Evolutionary conservation across 2,329 filamentous ascomycete genomes (phyloP), one percentile per base, ranked within the genome.

Genomic region (Calonectria pseudoturangicola): DNA sequence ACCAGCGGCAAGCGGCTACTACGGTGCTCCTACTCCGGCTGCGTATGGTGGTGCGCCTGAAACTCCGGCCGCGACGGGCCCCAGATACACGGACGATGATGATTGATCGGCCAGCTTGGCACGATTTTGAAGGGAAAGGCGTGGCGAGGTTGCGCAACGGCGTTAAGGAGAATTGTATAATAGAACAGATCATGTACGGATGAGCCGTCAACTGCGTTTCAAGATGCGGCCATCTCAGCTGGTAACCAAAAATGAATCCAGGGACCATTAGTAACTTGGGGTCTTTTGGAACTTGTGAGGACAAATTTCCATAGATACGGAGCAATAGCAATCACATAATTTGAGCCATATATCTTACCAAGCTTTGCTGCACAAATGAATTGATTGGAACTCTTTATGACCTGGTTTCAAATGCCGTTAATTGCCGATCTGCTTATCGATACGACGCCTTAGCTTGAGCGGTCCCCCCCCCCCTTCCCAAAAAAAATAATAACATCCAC

Each of bases 21-120:
- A 91, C 72, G 86, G 89, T 36, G 92, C 92, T 27, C 90, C 91
- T 0, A 93, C 92, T n/a, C 92, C 92, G 71, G 92, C 90, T 2
- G 92, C 92, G 5, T 90, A 88, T 69, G 86, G 79, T 33, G 86
- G 87, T 15, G 87, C 87, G 33, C 87, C 90, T 2, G 91, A 92
- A 81, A 92, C 91, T 21, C 91, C 92, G 33, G 91, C 90, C 25
- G 90, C 89, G 4, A 90, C 89, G 64, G 89, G 88, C 16, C 89
- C 88, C 48, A 83, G 86, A 73, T 90, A 90, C 79, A 86, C 86
- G 16, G 88, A 90, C 74, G 88, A 90, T 74, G 88, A 90, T 72
- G 72, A 74, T 81, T 71, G 43, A 68, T 54, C 36, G 39, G 16
- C 51, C 73, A 76, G 51, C 36, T 33, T 12, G 25, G 63, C 21